Base-by-base conservation (phyloP, 1,284 basidiomycete species). In the Ganoderma meredithae region DNA sequence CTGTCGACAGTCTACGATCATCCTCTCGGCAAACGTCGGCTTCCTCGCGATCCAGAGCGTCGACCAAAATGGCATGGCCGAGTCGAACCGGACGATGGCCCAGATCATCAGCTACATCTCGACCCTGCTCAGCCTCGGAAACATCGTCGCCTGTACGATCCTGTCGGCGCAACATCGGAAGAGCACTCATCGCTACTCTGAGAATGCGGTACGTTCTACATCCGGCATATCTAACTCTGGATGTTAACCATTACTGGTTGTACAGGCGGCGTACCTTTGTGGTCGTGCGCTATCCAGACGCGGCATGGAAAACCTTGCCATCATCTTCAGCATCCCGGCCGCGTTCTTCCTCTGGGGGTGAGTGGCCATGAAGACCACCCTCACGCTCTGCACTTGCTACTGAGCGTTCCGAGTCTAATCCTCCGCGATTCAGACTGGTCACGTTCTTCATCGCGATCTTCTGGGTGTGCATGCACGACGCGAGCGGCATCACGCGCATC, bases 21-120 rank as follows among this genome's bases (percentile, higher is more conserved):
- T 84, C 10, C 69, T 84, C 62, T 81, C 79, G 7, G 82, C 80
- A 15, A 83, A 85, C 56, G 81, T 84, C 1, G 78, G 75, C 0
- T 80, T 85, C 53, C 77, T 84, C 6, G 78, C 81, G 0, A 82
- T 83, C 49, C 72, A 78, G 58, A 79, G 78, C n/a, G 74, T 80
- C 44, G 78, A 79, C 62, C 71, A 66, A 1, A 59, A 12, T 19
- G 36, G 53, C 19, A 25, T 25, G 0, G 19, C 52, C 3, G 12
- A 7, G 4, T 44, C 60, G 0, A 47, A 69, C 15, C 72, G 74
- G 15, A 73, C 66, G 6, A 62, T 71, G 1, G 75, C 74, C 0
- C 76, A 79, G 63, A 73, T 78, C 12, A 58, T 75, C 22, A 75
- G 73, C 67, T 79, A 79, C 41, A 69, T 76, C 22, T 78, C 77